phyloP scores from a whole-genome alignment of 768 basidiomycete genomes.

The Russula sp. region DNA sequence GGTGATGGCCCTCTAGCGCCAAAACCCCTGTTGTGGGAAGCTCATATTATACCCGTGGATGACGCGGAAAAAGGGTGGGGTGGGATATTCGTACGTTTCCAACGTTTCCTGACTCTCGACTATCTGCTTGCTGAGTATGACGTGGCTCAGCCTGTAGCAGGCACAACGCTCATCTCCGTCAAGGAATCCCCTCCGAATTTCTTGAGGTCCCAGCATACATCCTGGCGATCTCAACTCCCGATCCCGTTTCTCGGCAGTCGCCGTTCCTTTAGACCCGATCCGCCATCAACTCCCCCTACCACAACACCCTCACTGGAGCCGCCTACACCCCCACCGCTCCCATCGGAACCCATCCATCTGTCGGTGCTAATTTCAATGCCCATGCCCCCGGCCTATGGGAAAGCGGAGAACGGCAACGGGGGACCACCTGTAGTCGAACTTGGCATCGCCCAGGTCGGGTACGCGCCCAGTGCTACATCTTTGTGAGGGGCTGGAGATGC shows the following conservation, averaged over 20 bases:
- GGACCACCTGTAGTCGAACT: slow-evolving; percentile 13
- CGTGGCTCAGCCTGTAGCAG: slow-evolving; percentile 8
- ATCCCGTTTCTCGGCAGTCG: not conserved
- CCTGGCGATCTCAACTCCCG: not conserved
- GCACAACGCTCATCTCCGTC: not conserved
- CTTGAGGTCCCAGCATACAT: not conserved
- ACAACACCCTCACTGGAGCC: not conserved
- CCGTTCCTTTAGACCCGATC: not conserved
- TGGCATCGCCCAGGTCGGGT: slow-evolving; percentile 6
- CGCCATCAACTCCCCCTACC: not conserved
- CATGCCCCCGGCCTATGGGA: not conserved
- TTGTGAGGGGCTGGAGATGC: not conserved
- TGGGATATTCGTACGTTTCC: slow-evolving; percentile 4
- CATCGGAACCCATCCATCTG: not conserved
- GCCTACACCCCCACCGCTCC: not conserved
- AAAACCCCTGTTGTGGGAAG: slow-evolving; percentile 16
- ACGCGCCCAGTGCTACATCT: not conserved
- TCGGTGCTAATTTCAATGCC: slow-evolving; percentile 18
- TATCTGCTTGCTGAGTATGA: not conserved
- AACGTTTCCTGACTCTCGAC: not conserved
- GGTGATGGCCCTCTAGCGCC: not conserved
- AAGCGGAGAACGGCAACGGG: not conserved
- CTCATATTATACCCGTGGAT: not conserved
- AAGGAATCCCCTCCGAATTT: not conserved
- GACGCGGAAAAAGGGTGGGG: slow-evolving; percentile 15